Evolutionary conservation across 2,329 filamentous ascomycete species (phyloP).

Genomic region (Cytospora chrysosperma): DNA sequence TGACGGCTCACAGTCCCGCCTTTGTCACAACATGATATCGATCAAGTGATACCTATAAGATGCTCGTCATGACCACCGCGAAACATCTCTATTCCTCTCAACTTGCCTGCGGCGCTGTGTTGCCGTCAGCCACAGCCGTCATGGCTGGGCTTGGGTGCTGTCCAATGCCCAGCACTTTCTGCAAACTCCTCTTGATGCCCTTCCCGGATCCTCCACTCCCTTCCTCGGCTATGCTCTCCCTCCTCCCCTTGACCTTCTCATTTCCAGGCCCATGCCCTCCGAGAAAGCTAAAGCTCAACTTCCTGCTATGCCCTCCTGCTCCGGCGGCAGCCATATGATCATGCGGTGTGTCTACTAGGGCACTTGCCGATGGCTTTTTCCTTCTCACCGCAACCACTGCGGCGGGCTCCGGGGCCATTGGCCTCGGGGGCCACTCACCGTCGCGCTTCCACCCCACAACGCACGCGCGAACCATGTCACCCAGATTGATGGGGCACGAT

Average conservation of each 20-base stretch:
- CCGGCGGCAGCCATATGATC: neutral
- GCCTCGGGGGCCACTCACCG: conserved; percentile 84
- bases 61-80: neutral
- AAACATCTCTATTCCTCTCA: neutral
- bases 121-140: neutral
- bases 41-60: neutral
- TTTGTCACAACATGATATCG: neutral
- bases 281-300: conserved; percentile 30
- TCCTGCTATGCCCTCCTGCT: conserved; percentile 16
- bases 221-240: conserved; percentile 20
- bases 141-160: conserved; percentile 13
- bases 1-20: neutral
- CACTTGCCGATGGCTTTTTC: conserved; percentile 34
- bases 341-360: conserved; percentile 27
- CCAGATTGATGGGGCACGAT: conserved; percentile 82
- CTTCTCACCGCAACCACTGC: conserved; percentile 40
- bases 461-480: conserved; percentile 75
- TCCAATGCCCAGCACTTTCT: conserved; percentile 44
- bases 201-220: conserved; percentile 32
- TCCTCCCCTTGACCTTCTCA: conserved; percentile 19
- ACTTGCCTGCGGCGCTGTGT: neutral
- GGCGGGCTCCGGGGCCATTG: conserved; percentile 46
- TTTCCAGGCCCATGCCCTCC: conserved; percentile 19
- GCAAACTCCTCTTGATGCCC: conserved; percentile 46
- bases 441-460: conserved; percentile 91